Evolutionary conservation across 2,329 filamentous ascomycete genomes (phyloP).

Genomic region (Chlorencoelia australis): DNA sequence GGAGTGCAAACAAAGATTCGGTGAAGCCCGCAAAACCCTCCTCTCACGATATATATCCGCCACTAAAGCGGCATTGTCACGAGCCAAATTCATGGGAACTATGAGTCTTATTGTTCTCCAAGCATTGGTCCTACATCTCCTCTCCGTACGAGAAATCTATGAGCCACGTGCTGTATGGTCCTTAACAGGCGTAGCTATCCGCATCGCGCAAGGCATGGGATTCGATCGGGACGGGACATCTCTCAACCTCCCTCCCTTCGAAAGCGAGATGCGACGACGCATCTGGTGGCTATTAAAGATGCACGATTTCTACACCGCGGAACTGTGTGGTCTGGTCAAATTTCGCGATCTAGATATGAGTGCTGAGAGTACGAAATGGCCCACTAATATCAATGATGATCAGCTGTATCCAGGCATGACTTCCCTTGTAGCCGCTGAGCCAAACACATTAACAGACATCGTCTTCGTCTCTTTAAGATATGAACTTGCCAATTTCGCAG

Average conservation of each 20-base stretch:
- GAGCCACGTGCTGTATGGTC: slow-evolving; percentile 52
- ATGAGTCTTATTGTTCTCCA: slow-evolving; percentile 50
- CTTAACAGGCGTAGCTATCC: slow-evolving; percentile 48
- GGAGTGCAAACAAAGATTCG: slow-evolving; percentile 30
- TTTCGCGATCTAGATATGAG: slow-evolving; percentile 25
- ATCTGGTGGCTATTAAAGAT: slow-evolving; percentile 58
- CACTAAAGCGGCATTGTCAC: slow-evolving; percentile 38
- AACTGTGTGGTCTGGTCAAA: slow-evolving; percentile 11
- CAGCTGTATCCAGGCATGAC: slow-evolving; percentile 43
- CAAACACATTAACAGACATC: slow-evolving; percentile 47
- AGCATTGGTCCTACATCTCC: slow-evolving; percentile 46
- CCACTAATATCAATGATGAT: slow-evolving; percentile 50
- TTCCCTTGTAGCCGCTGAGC: slow-evolving; percentile 30
- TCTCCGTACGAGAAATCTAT: slow-evolving; percentile 28
- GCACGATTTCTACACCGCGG: slow-evolving; percentile 34
- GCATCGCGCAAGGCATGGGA: slow-evolving; percentile 59
- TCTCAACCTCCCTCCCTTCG: slow-evolving; percentile 48
- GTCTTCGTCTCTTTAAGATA: slow-evolving; percentile 46
- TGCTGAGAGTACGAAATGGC: slow-evolving; percentile 41
- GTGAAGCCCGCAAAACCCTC: slow-evolving; percentile 13
- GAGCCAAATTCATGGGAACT: slow-evolving; percentile 46
- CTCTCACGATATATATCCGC: slow-evolving; percentile 28
- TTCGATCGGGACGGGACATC: slow-evolving; percentile 52
- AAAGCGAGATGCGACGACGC: slow-evolving; percentile 56
- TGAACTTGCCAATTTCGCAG: slow-evolving; percentile 37